Percentiles rank a stretch among this genome's conserved stretches.
phyloP scores from a whole-genome alignment of 306 rosid species.

The Albizia julibrissin region DNA sequence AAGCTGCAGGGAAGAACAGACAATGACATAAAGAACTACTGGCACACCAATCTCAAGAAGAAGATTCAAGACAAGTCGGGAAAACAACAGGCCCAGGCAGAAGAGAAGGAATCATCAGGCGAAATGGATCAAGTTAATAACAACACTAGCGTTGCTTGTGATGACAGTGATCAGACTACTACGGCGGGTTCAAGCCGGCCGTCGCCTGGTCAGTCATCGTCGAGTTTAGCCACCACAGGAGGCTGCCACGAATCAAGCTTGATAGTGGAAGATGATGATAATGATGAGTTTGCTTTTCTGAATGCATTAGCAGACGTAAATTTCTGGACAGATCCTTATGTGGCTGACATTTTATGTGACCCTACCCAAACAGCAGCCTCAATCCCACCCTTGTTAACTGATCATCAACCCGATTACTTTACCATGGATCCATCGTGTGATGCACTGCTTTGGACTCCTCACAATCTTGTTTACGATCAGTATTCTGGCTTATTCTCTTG shows the following conservation, averaged over 20 bases:
- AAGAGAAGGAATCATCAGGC: neutral
- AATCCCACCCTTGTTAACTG: neutral
- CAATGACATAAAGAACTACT: constrained; percentile 40
- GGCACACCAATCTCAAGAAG: constrained; percentile 40
- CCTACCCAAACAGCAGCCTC: neutral
- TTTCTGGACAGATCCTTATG: constrained; percentile 35
- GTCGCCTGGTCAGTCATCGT: constrained; percentile 2
- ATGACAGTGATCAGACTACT: neutral
- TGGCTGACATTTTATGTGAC: constrained; percentile 17
- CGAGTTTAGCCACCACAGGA: constrained; percentile 3
- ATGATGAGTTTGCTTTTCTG: constrained; percentile 41
- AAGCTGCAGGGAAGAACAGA: constrained; percentile 42
- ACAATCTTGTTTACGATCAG: neutral
- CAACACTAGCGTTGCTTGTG: neutral
- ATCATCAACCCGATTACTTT: neutral
- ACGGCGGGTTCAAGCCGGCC: neutral
- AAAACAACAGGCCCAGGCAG: neutral
- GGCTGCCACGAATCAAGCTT: neutral
- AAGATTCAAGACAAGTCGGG: neutral
- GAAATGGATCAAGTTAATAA: neutral
- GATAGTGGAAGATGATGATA: constrained; percentile 31
- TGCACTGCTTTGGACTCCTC: constrained; percentile 24
- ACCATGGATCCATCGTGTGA: neutral
- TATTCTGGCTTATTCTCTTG: constrained; percentile 6
- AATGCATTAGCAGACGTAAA: constrained; percentile 19